These are phyloP conservation scores for Aspergillus tanneri DNA, from an alignment of 2,329 filamentous ascomycete species.

Conservation along the genomic window DNA sequence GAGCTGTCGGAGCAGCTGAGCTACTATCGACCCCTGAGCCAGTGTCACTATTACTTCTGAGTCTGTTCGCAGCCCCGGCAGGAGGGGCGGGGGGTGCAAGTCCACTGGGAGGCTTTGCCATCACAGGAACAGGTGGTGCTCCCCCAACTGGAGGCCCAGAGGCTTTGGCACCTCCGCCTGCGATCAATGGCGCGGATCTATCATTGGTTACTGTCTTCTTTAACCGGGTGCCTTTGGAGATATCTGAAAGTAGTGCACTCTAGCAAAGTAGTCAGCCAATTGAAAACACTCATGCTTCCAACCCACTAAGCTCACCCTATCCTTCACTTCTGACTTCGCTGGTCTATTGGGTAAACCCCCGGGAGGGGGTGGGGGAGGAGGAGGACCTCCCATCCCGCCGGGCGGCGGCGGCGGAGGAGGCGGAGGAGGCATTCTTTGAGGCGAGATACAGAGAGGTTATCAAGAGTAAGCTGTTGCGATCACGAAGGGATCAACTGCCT, in stretches of 20 bases:
- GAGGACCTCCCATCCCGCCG: constrained; percentile 57
- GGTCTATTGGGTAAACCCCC: constrained; percentile 57
- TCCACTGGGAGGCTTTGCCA: constrained; percentile 23
- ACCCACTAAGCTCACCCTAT: constrained; percentile 57
- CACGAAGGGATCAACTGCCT: constrained; percentile 15
- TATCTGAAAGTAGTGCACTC: constrained; percentile 86
- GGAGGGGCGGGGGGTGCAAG: constrained; percentile 63
- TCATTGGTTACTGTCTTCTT: constrained; percentile 92
- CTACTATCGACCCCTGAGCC: constrained; percentile 45
- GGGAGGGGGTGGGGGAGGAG: constrained; percentile 62
- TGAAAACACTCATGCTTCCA: background rate
- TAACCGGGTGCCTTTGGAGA: constrained; percentile 73
- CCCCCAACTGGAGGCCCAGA: constrained; percentile 80
- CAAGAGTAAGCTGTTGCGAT: constrained; percentile 5
- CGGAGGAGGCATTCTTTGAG: constrained; percentile 45
- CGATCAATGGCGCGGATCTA: constrained; percentile 75
- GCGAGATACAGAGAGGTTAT: constrained; percentile 4
- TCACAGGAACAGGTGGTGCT: constrained; percentile 33
- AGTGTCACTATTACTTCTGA: constrained; percentile 78
- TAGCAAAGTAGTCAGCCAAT: constrained; percentile 42
- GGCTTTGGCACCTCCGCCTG: constrained; percentile 58
- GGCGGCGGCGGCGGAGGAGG: constrained; percentile 71
- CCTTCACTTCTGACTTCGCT: constrained; percentile 54
- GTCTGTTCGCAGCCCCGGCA: constrained; percentile 55
- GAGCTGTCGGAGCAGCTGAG: constrained; percentile 57